phyloP scores from a whole-genome alignment of 257 asterid genomes.

The Voacanga thouarsii region DNA sequence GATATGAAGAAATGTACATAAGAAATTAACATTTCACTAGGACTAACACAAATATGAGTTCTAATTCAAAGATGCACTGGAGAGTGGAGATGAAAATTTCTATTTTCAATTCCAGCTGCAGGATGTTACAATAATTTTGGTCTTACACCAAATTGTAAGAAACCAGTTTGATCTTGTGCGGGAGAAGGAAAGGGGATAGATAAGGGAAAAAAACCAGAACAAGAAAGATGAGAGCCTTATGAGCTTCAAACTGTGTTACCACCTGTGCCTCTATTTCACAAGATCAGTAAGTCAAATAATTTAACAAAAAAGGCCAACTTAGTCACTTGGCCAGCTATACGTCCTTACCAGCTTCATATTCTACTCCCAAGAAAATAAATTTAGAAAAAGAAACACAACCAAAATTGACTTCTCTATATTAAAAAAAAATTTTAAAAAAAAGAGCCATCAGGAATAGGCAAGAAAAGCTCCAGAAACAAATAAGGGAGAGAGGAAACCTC shows the following conservation, averaged over 20 bases:
- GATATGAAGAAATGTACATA: conserved; percentile 6
- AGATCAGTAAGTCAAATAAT: neutral
- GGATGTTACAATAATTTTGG: neutral
- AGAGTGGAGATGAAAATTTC: neutral
- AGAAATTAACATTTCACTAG: neutral
- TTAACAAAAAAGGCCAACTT: neutral
- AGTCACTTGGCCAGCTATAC: neutral
- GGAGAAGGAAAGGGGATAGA: neutral
- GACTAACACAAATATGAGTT: neutral
- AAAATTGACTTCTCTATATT: neutral
- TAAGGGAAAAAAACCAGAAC: neutral
- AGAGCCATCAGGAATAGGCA: conserved; percentile 1
- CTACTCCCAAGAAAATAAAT: neutral
- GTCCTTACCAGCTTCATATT: neutral
- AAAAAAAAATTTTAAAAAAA: too few relatives aligned
- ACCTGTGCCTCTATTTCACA: neutral
- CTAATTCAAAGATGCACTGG: neutral
- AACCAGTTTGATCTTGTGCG: conserved; percentile 6
- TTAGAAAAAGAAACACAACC: neutral
- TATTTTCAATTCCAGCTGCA: neutral
- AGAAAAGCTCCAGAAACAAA: neutral
- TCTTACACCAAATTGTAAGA: neutral
- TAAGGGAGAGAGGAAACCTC: neutral
- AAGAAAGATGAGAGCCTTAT: neutral
- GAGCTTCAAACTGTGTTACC: neutral